Evolutionary conservation across 345 rosid species (phyloP).

Genomic region (Combretum micranthum): DNA sequence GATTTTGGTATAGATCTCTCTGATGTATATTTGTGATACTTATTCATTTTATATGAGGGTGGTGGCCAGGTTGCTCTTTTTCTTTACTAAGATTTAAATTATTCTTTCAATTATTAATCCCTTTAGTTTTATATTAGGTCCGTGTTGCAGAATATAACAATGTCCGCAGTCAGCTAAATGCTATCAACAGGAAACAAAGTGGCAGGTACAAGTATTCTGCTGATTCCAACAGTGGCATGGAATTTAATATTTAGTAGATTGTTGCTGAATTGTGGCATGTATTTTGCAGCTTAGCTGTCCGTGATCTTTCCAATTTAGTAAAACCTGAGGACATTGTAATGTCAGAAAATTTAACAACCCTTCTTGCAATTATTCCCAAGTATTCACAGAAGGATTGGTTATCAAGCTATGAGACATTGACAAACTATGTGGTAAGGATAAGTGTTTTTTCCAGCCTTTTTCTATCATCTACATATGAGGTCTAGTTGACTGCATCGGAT

Average conservation of each 20-base stretch:
- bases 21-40: background rate
- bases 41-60: too few species aligned
- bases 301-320: slow-evolving; percentile 93
- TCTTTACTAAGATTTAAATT: background rate
- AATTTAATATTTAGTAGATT: too few species aligned
- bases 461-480: too few species aligned
- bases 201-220: slow-evolving; percentile 54
- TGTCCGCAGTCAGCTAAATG: slow-evolving; percentile 92
- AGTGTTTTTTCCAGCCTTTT: slow-evolving; percentile 1
- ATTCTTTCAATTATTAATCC: slow-evolving; percentile 6
- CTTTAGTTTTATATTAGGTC: slow-evolving; percentile 45
- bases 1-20: too few species aligned
- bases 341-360: slow-evolving; percentile 84
- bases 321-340: slow-evolving; percentile 78
- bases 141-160: slow-evolving; percentile 93
- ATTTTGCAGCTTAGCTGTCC: slow-evolving; percentile 88
- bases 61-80: background rate
- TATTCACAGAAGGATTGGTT: slow-evolving; percentile 99
- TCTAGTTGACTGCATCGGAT: too few species aligned
- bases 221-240: too few species aligned
- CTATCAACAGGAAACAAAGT: slow-evolving; percentile 91
- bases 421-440: slow-evolving; percentile 78
- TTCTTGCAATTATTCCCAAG: slow-evolving; percentile 80
- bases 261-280: slow-evolving; percentile 10
- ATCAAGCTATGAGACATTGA: slow-evolving; percentile 84